Evolutionary conservation across 805 yeast species (phyloP).

Genomic region (Myxozyma lipomycoides): DNA sequence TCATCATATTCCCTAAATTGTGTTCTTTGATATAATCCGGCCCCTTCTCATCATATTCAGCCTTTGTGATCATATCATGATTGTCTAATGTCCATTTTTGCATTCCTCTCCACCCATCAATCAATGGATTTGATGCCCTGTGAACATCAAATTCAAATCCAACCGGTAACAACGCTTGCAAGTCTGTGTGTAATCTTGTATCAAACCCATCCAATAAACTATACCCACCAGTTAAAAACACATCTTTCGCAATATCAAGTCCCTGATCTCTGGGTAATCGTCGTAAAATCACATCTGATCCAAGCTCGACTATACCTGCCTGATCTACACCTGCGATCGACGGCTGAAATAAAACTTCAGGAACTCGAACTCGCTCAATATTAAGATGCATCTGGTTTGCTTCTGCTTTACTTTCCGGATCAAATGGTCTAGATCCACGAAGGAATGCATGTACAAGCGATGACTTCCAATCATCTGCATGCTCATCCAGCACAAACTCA

Average conservation of each 20-base stretch:
- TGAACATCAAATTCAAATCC: conserved; percentile 59
- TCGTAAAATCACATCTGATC: conserved; percentile 59
- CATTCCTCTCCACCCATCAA: conserved; percentile 96
- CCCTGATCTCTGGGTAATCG: conserved; percentile 56
- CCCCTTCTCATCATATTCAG: conserved; percentile 85
- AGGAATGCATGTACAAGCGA: conserved; percentile 76
- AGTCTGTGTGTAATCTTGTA: conserved; percentile 64
- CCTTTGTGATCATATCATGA: conserved; percentile 52
- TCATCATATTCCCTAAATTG: conserved; percentile 57
- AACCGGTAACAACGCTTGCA: conserved; percentile 65
- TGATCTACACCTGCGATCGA: conserved; percentile 92
- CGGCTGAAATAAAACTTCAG: conserved; percentile 91
- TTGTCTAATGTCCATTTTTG: conserved; percentile 62
- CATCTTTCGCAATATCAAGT: conserved; percentile 48
- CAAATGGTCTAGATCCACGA: conserved; percentile 78
- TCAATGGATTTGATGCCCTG: conserved; percentile 59
- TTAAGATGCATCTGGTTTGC: conserved; percentile 88
- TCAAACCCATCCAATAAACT: conserved; percentile 61
- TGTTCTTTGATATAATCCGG: conserved; percentile 86
- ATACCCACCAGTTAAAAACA: conserved; percentile 85
- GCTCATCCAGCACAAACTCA: conserved; percentile 74
- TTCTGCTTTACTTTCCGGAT: conserved; percentile 76
- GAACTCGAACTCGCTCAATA: conserved; percentile 84
- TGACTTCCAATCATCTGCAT: conserved; percentile 79
- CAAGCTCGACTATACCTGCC: conserved; percentile 82